Evolutionary conservation across 345 rosid species (phyloP).

Genomic region (Heritiera littoralis): DNA sequence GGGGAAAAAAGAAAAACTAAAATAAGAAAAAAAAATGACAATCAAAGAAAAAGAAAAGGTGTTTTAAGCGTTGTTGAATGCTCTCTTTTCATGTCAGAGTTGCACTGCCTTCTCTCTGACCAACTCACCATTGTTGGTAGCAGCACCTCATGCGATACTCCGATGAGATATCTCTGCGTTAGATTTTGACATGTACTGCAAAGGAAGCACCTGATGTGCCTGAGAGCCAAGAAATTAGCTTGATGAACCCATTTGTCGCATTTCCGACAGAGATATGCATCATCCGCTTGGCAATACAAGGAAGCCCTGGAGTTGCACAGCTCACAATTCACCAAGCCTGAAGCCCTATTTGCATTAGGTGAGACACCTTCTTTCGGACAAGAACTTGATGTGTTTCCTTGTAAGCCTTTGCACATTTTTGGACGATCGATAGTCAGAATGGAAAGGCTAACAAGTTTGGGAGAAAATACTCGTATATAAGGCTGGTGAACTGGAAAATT

Average conservation of each 20-base stretch:
- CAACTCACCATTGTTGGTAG: constrained; percentile 35
- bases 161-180: constrained; percentile 60
- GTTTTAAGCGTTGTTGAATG: constrained; percentile 29
- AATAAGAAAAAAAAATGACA: neutral
- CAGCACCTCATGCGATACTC: constrained; percentile 43
- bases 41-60: constrained; percentile 69
- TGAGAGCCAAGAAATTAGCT: constrained; percentile 78
- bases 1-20: neutral
- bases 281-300: constrained; percentile 79
- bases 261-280: constrained; percentile 63
- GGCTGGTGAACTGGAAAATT: neutral
- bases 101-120: constrained; percentile 30
- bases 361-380: constrained; percentile 21
- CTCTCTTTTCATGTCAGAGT: constrained; percentile 34
- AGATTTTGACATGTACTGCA: constrained; percentile 63
- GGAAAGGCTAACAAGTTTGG: constrained; percentile 9
- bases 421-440: neutral
- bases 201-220: constrained; percentile 73
- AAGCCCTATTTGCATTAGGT: constrained; percentile 1
- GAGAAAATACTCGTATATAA: neutral
- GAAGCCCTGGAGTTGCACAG: constrained; percentile 59
- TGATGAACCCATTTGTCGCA: constrained; percentile 81
- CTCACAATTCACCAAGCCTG: constrained; percentile 49
- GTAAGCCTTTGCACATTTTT: constrained; percentile 58
- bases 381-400: constrained; percentile 25